phyloP scores from a whole-genome alignment of 1,284 basidiomycete species.

The Cutaneotrichosporon cavernicola region DNA sequence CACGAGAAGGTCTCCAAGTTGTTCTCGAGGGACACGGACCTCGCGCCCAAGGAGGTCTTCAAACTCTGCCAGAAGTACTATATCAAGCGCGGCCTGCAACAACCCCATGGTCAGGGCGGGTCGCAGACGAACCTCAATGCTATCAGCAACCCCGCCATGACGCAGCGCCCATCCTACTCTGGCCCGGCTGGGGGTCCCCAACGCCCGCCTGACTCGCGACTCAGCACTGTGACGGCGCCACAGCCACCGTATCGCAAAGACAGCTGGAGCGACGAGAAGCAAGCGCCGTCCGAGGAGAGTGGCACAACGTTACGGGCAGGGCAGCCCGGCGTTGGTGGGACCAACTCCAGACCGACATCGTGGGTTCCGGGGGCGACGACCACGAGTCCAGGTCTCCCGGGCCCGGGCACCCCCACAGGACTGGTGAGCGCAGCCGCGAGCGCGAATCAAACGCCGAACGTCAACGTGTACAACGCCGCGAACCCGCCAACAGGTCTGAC shows the following conservation, averaged over 20 bases:
- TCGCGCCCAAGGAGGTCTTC: constrained; percentile 83
- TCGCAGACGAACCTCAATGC: neutral
- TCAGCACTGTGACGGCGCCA: constrained; percentile 1
- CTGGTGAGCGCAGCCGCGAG: constrained; percentile 1
- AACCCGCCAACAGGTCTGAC: neutral
- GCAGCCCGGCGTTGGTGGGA: neutral
- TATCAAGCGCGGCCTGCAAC: constrained; percentile 26
- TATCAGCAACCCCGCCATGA: neutral
- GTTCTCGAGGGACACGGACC: constrained; percentile 74
- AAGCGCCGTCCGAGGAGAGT: constrained; percentile 2
- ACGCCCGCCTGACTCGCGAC: constrained; percentile 1
- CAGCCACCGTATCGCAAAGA: constrained; percentile 8
- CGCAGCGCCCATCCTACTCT: constrained; percentile 8
- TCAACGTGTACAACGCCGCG: neutral
- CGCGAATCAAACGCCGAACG: constrained; percentile 2
- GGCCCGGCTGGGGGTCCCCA: neutral
- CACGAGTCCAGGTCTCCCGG: neutral
- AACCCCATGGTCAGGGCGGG: neutral
- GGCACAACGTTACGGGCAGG: constrained; percentile 1
- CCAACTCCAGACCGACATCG: constrained; percentile 7
- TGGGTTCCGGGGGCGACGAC: constrained; percentile 9
- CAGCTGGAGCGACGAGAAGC: constrained; percentile 9
- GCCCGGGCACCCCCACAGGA: constrained; percentile 7
- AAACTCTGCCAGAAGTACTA: constrained; percentile 83
- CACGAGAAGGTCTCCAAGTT: constrained; percentile 72